Evolutionary conservation across 805 yeast genomes (phyloP), one percentile per base, ranked within the genome.

Genomic region (Ogataea ganodermae): DNA sequence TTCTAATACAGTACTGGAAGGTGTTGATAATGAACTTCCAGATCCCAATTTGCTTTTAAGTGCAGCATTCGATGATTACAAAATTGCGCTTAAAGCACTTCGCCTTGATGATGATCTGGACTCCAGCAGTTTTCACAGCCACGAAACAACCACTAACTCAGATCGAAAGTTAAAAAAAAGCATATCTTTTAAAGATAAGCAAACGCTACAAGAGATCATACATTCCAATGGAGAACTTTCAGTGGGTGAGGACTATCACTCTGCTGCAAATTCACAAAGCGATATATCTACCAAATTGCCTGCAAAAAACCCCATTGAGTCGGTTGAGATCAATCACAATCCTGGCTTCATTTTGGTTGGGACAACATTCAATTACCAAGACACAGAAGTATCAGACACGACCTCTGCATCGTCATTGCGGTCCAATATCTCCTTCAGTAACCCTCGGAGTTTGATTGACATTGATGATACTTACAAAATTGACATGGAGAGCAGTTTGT

Each of bases 51-150:
- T 50, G 28, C 41, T 60, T 10, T 41, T 60, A 4, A 49, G 47
- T 20, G 48, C 52, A 17, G 65, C 65, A 5, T 60, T 59, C 39
- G 59, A 58, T 31, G 61, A 60, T 35, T 60, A 59, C 38, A 50
- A 55, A 38, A 48, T 39, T 13, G 62, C 60, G 21, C 44, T 55
- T 14, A 46, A 52, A 30, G 43, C 55, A 14, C 46, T 53, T 21
- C 39, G 51, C 13, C 33, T 45, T 16, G 56, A 52, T 32, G 37
- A 42, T 3, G 45, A 45, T 4, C 10, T 37, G 14, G 40, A 16
- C 24, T 21, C 30, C 23, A 35, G 30, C 17, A 26, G 23, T 14
- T 5, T 22, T n/a, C 20, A 30, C 20, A 30, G 28, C 35, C 21
- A 5, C 21, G 16, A 30, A 12, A 31, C 43, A 2, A 18, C 5